These are phyloP conservation scores for Hypoxylon sp. DNA, from an alignment of 2,329 filamentous ascomycete species.

Conservation along the genomic window DNA sequence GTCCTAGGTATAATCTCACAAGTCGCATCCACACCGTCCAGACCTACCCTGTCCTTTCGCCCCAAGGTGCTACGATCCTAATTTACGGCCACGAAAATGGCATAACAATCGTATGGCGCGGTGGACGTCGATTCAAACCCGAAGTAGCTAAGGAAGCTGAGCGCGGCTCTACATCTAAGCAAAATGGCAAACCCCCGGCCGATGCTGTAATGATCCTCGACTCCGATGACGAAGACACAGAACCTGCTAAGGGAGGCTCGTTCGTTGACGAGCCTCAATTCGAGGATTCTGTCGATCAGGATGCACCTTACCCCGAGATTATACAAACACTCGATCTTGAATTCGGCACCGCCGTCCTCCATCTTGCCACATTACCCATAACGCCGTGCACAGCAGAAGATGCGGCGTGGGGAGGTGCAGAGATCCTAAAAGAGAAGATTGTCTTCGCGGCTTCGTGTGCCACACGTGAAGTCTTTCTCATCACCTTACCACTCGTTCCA, in stretches of 20 bases:
- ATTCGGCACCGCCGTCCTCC: constrained; percentile 66
- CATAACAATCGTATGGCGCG: constrained; percentile 71
- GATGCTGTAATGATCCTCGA: constrained; percentile 73
- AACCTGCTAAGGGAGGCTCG: constrained; percentile 44
- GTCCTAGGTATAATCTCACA: constrained; percentile 67
- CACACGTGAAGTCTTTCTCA: constrained; percentile 66
- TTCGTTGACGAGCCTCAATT: constrained; percentile 69
- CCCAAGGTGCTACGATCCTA: constrained; percentile 72
- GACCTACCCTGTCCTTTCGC: constrained; percentile 70
- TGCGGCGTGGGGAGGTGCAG: constrained; percentile 59
- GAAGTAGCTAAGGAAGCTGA: constrained; percentile 50
- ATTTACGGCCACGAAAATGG: constrained; percentile 74
- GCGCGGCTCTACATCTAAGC: constrained; percentile 55
- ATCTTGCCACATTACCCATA: constrained; percentile 68
- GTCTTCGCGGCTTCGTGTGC: constrained; percentile 71
- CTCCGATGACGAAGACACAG: constrained; percentile 68
- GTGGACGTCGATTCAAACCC: constrained; percentile 69
- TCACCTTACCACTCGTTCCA: constrained; percentile 70
- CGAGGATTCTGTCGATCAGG: constrained; percentile 62
- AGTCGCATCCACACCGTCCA: constrained; percentile 70
- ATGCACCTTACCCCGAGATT: constrained; percentile 65
- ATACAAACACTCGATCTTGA: constrained; percentile 71
- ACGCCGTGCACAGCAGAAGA: constrained; percentile 63
- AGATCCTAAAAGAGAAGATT: constrained; percentile 67
- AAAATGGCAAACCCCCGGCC: constrained; percentile 61